phyloP scores from a whole-genome alignment of 371 early-diverging fungal genomes.

The Antonospora locustae region DNA sequence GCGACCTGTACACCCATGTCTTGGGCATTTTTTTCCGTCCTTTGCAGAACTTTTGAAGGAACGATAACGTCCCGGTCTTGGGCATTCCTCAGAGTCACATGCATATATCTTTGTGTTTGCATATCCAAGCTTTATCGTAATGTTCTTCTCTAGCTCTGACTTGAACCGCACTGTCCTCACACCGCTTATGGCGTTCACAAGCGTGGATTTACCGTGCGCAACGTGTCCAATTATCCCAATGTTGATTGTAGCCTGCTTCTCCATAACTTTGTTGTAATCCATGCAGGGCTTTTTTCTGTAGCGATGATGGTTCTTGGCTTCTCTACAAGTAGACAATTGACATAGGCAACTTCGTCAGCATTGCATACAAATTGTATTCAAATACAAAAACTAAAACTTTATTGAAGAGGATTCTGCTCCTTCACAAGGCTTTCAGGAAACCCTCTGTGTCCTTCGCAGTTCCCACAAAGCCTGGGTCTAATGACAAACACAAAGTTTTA shows the following conservation, averaged over 20 bases:
- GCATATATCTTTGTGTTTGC: slow-evolving; percentile 87
- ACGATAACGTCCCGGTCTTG: slow-evolving; percentile 51
- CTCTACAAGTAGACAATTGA: too few species aligned
- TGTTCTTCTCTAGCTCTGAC: slow-evolving; percentile 95
- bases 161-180: slow-evolving; percentile 96
- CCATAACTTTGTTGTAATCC: too few species aligned
- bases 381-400: too few species aligned
- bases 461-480: too few species aligned
- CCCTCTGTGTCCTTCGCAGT: too few species aligned
- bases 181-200: slow-evolving; percentile 95
- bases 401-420: too few species aligned
- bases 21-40: slow-evolving; percentile 78
- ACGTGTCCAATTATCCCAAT: slow-evolving; percentile 99
- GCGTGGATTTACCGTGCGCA: slow-evolving; percentile 99
- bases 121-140: slow-evolving; percentile 99
- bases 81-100: slow-evolving; percentile 40
- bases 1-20: slow-evolving; percentile 66
- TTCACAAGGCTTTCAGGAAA: too few species aligned
- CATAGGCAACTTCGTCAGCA: too few species aligned
- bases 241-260: slow-evolving; percentile 83
- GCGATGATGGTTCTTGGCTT: too few species aligned
- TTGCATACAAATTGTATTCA: too few species aligned
- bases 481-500: too few species aligned
- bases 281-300: too few species aligned
- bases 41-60: slow-evolving; percentile 30